Conservation (phyloP, 1,284 basidiomycete genomes). For the Microbotryomycetes sp. region DNA sequence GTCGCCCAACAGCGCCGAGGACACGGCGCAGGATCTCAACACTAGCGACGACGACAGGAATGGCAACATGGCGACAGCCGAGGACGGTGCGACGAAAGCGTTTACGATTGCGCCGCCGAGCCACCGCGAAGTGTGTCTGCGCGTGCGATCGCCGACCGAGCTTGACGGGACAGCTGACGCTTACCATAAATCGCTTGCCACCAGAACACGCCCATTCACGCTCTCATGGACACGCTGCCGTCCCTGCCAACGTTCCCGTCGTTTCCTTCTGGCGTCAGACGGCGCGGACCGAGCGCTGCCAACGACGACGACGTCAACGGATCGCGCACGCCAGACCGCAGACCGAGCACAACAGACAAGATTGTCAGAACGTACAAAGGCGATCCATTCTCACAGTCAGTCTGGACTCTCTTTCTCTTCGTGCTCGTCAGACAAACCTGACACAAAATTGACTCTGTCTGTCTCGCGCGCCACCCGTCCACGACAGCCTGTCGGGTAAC, state of each 20-base stretch:
- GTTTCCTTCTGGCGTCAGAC: too few species aligned
- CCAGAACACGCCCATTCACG: slow-evolving; percentile 20
- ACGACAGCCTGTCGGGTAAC: slow-evolving; percentile 35
- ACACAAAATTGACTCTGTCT: background rate
- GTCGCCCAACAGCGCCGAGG: background rate
- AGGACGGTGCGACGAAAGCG: slow-evolving; percentile 1
- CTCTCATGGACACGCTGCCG: slow-evolving; percentile 12
- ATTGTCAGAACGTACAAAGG: background rate
- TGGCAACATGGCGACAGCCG: background rate
- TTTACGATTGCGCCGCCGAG: slow-evolving; percentile 14
- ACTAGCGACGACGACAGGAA: background rate
- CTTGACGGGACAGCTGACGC: background rate
- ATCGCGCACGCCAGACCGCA: background rate
- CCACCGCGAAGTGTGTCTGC: slow-evolving; percentile 6
- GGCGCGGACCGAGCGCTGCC: background rate
- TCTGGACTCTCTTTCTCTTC: background rate
- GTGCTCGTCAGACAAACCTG: background rate
- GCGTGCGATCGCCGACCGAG: background rate
- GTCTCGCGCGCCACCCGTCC: slow-evolving; percentile 14
- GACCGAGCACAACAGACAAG: background rate
- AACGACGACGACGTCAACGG: slow-evolving; percentile 7
- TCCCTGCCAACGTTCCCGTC: background rate
- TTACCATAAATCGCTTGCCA: background rate
- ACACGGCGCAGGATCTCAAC: background rate
- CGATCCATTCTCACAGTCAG: background rate